These are phyloP conservation scores for Phytophthora lateralis DNA, from an alignment of 352 stramenopile species.

Conservation along the genomic window DNA sequence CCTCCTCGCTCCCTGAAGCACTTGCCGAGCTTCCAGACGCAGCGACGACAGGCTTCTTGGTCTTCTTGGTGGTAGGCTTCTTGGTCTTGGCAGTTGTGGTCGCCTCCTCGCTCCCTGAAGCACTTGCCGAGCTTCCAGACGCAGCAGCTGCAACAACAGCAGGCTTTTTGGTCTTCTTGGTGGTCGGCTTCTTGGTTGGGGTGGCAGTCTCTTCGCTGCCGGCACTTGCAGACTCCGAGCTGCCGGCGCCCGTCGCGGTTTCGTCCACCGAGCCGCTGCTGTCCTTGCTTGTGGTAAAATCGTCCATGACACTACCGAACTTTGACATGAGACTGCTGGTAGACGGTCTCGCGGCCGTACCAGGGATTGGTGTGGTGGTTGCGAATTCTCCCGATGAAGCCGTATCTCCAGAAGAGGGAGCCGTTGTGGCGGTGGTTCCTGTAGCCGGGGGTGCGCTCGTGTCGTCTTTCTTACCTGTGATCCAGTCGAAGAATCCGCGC, in stretches of 20 bases:
- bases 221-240: background rate
- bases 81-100: constrained; percentile 2
- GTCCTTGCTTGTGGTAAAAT: constrained; percentile 4
- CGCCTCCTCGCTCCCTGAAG: background rate
- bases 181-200: constrained; percentile 1
- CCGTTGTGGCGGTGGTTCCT: background rate
- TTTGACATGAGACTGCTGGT: constrained; percentile 25
- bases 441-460: background rate
- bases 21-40: constrained; percentile 2
- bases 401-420: background rate
- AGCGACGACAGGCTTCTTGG: background rate
- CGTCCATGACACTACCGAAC: constrained; percentile 19
- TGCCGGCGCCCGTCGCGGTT: constrained; percentile 11
- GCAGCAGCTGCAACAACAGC: background rate
- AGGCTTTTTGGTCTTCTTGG: constrained; percentile 26
- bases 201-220: background rate
- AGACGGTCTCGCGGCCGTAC: constrained; percentile 2
- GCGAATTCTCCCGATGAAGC: background rate
- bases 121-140: background rate
- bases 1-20: background rate
- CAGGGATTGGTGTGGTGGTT: constrained; percentile 25
- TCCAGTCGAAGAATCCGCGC: constrained; percentile 25
- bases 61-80: constrained; percentile 6
- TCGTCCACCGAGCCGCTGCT: background rate
- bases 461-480: constrained; percentile 8